Conservation (phyloP, 305 asterid genomes). For the Petunia hybrid region DNA sequence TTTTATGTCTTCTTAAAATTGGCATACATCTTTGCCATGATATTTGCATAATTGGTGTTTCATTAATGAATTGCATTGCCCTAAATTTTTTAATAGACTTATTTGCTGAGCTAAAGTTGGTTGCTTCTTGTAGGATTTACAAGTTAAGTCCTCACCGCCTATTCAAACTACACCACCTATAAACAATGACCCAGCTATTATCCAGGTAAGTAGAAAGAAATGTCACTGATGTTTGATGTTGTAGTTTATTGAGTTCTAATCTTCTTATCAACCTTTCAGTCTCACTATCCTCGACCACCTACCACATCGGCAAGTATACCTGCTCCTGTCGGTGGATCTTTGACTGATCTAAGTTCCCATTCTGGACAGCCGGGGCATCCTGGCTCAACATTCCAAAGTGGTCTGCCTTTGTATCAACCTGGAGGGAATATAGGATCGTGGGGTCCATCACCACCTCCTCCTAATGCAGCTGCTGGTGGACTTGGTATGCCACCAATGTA, state of each 20-base stretch:
- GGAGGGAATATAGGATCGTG: constrained; percentile 89
- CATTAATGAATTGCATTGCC: not conserved
- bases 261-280: constrained; percentile 58
- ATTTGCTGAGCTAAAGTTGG: not conserved
- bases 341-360: constrained; percentile 62
- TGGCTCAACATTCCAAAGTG: constrained; percentile 68
- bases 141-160: constrained; percentile 90
- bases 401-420: constrained; percentile 86
- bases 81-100: not conserved
- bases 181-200: constrained; percentile 93
- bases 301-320: constrained; percentile 72
- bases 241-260: constrained; percentile 34
- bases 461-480: constrained; percentile 75
- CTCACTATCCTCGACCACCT: constrained; percentile 79
- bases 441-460: constrained; percentile 78
- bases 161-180: constrained; percentile 70
- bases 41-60: not conserved
- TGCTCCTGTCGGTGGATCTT: constrained; percentile 60
- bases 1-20: not conserved
- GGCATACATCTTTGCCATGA: not conserved
- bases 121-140: constrained; percentile 72
- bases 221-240: constrained; percentile 12
- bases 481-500: constrained; percentile 90
- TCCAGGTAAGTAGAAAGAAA: constrained; percentile 68
- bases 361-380: constrained; percentile 72